Base-by-base conservation (phyloP, 441 rosid species). In the Bocquillonia castaneifolia region DNA sequence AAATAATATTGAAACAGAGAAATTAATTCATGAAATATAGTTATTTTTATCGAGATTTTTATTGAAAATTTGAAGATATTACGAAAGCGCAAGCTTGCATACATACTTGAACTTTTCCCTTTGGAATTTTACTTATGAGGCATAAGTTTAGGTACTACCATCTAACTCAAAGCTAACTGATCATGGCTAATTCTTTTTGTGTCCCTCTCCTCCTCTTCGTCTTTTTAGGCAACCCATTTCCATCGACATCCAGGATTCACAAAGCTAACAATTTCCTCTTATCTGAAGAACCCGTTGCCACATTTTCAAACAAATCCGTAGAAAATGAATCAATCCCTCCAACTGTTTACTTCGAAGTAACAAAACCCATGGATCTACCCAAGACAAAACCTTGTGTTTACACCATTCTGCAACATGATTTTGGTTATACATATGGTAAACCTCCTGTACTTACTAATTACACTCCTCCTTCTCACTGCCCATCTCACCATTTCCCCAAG, bases 341-440 rank as follows among this genome's bases (percentile, higher is more conserved):
- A 1, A 84, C 85, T 36, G 78, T 70, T 55, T 90, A 63, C 87
- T 93, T 91, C 63, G 96, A 93, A 67, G 98, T 93, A 17, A 82
- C 85, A 64, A 83, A 75, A 72, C 96, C 96, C 53, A 85, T 88
- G 56, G n/a, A 63, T 10, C 66, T 74, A 45, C 97, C 92, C 22
- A 53, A 66, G 4, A 48, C 79, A 48, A 68, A 64, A 37, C 90
- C 90, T 1, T 93, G 91, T 80, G 70, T 83, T 0, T 65, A 81
- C 77, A 77, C 36, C 20, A 26, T 93, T 44, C 86, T 93, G 73
- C 86, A 58, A 29, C 96, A 90, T 61, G 90, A 86, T 53, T 93
- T 93, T 26, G 96, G 80, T 28, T 84, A 51, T 74, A 93, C 96
- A 7, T 88, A 88, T 2, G 80, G 80, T 0, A 77, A 81, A 47